Conservation (phyloP, 768 basidiomycete species). For the Pleurotus djamor region DNA sequence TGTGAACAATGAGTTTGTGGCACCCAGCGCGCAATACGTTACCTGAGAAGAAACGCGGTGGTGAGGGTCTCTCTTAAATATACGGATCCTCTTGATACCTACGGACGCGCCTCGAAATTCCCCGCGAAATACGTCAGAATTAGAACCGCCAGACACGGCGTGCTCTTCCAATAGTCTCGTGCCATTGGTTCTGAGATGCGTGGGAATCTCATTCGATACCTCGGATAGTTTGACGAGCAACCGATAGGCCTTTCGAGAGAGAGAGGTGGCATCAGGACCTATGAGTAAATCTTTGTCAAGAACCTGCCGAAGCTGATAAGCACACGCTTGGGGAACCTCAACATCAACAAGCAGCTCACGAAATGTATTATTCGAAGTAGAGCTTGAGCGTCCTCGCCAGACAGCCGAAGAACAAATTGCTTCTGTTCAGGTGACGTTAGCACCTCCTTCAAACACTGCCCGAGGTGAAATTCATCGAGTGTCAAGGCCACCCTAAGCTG, state of each 20-base stretch:
- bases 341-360: not conserved
- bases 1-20: not conserved
- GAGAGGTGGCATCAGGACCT: not conserved
- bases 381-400: constrained; percentile 2
- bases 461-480: not conserved
- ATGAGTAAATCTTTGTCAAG: not conserved
- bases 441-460: not conserved
- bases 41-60: not conserved
- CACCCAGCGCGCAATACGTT: not conserved
- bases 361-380: constrained; percentile 2
- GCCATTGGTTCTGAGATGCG: not conserved
- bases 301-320: not conserved
- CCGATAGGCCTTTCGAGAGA: not conserved
- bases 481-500: not conserved
- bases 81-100: not conserved
- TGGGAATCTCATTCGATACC: not conserved
- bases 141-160: not conserved
- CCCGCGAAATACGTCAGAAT: not conserved
- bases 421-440: not conserved
- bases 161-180: not conserved
- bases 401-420: not conserved
- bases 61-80: not conserved
- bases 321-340: not conserved
- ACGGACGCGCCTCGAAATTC: not conserved
- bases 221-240: not conserved